These are phyloP conservation scores for Candida vartiovaarae DNA, from an alignment of 805 yeast species.

Conservation along the genomic window DNA sequence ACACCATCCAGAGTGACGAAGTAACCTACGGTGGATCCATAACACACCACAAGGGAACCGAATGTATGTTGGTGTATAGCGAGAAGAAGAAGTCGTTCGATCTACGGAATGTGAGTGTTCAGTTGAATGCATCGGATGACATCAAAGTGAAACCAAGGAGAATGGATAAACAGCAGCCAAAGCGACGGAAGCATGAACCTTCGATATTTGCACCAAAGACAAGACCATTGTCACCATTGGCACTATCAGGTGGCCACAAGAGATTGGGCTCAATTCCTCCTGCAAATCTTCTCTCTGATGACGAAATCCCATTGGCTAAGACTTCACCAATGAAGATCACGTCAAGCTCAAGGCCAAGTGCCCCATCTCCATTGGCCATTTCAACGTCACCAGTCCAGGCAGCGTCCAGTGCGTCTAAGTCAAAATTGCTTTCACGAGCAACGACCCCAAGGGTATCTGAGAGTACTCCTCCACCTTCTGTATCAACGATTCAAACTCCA, in stretches of 20 bases:
- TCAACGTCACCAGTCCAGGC: neutral
- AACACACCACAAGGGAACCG: slow-evolving; percentile 8
- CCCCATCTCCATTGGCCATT: slow-evolving; percentile 11
- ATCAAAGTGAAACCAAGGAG: slow-evolving; percentile 1
- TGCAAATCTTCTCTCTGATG: slow-evolving; percentile 6
- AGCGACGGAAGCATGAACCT: slow-evolving; percentile 13
- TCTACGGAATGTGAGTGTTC: slow-evolving; percentile 11
- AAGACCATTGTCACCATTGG: slow-evolving; percentile 16
- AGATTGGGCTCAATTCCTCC: slow-evolving; percentile 1
- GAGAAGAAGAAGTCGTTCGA: slow-evolving; percentile 11
- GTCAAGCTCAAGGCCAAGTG: slow-evolving; percentile 7
- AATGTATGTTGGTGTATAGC: slow-evolving; percentile 20
- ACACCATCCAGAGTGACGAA: slow-evolving; percentile 5
- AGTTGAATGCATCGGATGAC: slow-evolving; percentile 7
- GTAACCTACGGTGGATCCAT: slow-evolving; percentile 14
- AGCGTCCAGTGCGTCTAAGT: neutral
- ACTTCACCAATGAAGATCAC: slow-evolving; percentile 3
- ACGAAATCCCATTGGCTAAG: slow-evolving; percentile 12
- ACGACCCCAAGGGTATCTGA: neutral
- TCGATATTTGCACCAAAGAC: slow-evolving; percentile 21
- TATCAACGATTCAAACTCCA: neutral
- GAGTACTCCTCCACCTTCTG: neutral
- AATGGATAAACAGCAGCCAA: slow-evolving; percentile 3
- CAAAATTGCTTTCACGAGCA: neutral
- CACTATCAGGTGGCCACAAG: slow-evolving; percentile 3